Conservation (phyloP, 139 green algal species). For the Cymbomonas tetramitiformis region DNA sequence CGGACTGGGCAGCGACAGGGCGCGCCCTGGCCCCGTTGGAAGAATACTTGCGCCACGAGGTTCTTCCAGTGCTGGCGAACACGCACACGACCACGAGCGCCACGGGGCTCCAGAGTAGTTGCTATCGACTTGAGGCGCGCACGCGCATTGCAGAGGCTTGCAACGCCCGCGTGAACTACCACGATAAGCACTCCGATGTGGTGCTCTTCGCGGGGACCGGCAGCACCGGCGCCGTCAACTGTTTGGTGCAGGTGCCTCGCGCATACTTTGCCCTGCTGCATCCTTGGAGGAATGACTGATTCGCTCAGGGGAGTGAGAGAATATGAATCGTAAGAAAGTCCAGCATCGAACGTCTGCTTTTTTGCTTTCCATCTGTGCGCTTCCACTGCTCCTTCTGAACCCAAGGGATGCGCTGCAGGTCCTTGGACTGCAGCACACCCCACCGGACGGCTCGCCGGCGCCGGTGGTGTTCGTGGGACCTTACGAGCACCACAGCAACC, state of each 20-base stretch:
- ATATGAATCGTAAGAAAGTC: too few relatives aligned
- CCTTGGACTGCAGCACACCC: too few relatives aligned
- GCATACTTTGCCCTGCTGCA: constrained; percentile 10
- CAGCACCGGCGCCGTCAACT: constrained; percentile 18
- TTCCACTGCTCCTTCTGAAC: too few relatives aligned
- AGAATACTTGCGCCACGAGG: constrained; percentile 4
- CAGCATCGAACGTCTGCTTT: too few relatives aligned
- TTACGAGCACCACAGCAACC: constrained; percentile 24
- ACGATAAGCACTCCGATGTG: constrained; percentile 16
- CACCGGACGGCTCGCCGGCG: too few relatives aligned
- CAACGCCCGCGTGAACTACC: constrained; percentile 15
- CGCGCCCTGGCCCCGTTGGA: constrained; percentile 13
- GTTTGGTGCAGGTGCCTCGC: constrained; percentile 23
- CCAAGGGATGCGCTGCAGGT: too few relatives aligned
- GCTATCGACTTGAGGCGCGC: constrained; percentile 17
- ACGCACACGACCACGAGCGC: constrained; percentile 20
- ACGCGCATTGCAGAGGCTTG: constrained; percentile 8
- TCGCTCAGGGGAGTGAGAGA: too few relatives aligned
- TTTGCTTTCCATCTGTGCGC: too few relatives aligned
- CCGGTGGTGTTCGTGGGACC: constrained; percentile 25
- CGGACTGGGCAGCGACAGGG: constrained; percentile 19
- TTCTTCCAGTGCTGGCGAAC: constrained; percentile 23
- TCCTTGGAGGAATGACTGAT: too few relatives aligned
- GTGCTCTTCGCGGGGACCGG: constrained; percentile 26
- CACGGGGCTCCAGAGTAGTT: constrained; percentile 14